Evolutionary conservation across 371 early-diverging fungal genomes (phyloP).

Genomic region (Capillidium heterosporum): DNA sequence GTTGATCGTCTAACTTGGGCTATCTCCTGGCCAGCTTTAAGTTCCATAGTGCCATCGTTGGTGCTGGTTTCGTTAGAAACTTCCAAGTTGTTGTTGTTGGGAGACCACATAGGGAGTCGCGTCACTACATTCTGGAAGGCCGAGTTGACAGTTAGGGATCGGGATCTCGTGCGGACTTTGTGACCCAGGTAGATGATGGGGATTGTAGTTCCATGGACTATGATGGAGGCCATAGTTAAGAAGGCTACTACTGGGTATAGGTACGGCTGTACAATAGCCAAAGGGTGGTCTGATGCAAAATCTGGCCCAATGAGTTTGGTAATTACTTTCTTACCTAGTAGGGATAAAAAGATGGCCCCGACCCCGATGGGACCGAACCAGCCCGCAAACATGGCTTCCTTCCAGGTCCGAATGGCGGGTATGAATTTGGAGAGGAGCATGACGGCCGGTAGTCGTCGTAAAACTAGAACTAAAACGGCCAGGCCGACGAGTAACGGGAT

Average conservation of each 20-base stretch:
- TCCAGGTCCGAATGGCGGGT: conserved; percentile 46
- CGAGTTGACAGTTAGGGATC: conserved; percentile 17
- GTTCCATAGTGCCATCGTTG: no score
- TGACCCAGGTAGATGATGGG: conserved; percentile 47
- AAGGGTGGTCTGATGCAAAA: conserved; percentile 12
- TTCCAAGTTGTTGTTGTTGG: no score
- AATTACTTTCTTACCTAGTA: conserved; percentile 21
- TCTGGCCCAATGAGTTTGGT: conserved; percentile 5
- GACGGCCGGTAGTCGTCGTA: conserved; percentile 70
- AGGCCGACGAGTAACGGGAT: conserved; percentile 52
- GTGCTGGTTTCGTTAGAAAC: no score
- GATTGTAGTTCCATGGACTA: conserved; percentile 66
- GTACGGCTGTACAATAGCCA: conserved; percentile 11
- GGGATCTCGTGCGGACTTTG: conserved; percentile 20
- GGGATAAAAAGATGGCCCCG: conserved; percentile 63
- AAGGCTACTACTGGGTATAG: conserved; percentile 48
- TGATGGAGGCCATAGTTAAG: conserved; percentile 50
- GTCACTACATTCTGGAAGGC: conserved; percentile 14
- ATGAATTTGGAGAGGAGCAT: conserved; percentile 40
- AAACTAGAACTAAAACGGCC: conserved; percentile 47
- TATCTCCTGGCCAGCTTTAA: no score
- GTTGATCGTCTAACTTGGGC: no score
- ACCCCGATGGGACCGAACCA: conserved; percentile 96
- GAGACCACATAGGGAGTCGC: conserved; percentile 11
- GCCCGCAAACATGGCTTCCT: conserved; percentile 83